These are phyloP conservation scores for Alopecurus myosuroides DNA, from an alignment of 176 grass and related monocot species.

Conservation along the genomic window DNA sequence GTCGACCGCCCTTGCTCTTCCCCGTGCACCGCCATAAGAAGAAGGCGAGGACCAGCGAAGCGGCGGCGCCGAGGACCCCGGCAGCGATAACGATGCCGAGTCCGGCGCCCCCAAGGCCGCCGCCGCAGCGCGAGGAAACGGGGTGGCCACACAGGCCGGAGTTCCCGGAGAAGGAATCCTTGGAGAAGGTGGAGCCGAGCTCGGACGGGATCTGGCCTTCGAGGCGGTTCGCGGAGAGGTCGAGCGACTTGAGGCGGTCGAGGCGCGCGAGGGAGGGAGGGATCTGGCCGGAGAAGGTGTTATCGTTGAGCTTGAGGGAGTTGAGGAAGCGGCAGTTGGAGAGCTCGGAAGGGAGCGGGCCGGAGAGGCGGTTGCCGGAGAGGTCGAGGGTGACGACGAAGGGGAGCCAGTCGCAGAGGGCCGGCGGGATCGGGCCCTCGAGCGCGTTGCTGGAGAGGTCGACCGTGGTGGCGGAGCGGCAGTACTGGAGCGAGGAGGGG, in stretches of 20 bases:
- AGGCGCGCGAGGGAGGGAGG: conserved; percentile 69
- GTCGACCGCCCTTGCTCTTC: conserved; percentile 26
- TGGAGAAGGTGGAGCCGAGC: conserved; percentile 43
- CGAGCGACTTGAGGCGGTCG: conserved; percentile 78
- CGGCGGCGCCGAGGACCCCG: conserved; percentile 75
- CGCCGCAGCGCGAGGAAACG: conserved; percentile 43
- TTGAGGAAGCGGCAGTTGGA: conserved; percentile 83
- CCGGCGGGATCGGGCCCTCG: conserved; percentile 28
- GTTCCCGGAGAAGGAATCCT: conserved; percentile 50
- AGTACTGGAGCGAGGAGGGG: conserved; percentile 69
- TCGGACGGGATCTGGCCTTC: conserved; percentile 47
- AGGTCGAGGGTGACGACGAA: conserved; percentile 81
- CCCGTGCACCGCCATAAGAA: conserved; percentile 73
- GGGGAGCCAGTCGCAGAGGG: conserved; percentile 83
- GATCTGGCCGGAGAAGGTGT: conserved; percentile 58
- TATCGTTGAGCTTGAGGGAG: conserved; percentile 54
- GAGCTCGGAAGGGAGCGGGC: conserved; percentile 64
- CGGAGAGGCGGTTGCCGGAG: conserved; percentile 55
- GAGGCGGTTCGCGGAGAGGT: conserved; percentile 68
- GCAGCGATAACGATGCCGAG: conserved; percentile 77
- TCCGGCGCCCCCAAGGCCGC: conserved; percentile 19
- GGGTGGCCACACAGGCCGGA: conserved; percentile 62
- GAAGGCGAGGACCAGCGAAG: conserved; percentile 70
- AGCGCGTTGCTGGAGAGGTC: conserved; percentile 70
- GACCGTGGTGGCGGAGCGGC: conserved; percentile 49